Percentiles rank a stretch among this genome's conserved stretches.
Evolutionary conservation across 371 early-diverging fungal genomes (phyloP).

Genomic region (Apophysomyces sp.): DNA sequence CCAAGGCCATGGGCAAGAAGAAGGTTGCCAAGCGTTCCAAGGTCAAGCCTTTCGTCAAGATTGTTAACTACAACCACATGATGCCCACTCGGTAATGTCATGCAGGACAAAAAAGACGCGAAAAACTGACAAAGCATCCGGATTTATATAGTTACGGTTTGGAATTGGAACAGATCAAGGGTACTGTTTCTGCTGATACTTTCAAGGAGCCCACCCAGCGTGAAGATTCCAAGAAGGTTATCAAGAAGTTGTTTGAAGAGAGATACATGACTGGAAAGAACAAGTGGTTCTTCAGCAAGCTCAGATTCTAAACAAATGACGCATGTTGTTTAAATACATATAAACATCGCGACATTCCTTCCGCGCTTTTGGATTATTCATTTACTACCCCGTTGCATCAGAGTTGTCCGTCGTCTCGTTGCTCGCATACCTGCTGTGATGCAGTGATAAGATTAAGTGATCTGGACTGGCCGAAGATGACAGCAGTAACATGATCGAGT

Average conservation of each 20-base stretch:
- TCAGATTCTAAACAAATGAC: constrained; percentile 79
- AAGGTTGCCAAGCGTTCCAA: constrained; percentile 90
- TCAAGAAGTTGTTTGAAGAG: constrained; percentile 94
- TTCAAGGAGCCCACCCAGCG: constrained; percentile 95
- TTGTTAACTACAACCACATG: constrained; percentile 96
- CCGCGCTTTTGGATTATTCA: neutral
- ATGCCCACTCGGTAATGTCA: constrained; percentile 91
- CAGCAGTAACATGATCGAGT: neutral
- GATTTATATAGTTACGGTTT: constrained; percentile 61
- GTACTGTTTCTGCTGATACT: constrained; percentile 79
- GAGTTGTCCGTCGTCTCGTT: too few relatives aligned
- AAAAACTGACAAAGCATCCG: neutral
- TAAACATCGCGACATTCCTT: neutral
- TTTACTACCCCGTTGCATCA: too few relatives aligned
- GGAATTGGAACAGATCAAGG: constrained; percentile 87
- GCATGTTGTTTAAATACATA: neutral
- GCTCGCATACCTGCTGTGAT: too few relatives aligned
- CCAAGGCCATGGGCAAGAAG: constrained; percentile 90
- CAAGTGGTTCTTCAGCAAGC: constrained; percentile 99
- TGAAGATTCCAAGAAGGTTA: constrained; percentile 82
- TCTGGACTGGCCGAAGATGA: neutral
- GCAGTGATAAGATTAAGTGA: neutral
- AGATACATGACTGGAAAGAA: constrained; percentile 95
- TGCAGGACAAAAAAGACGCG: neutral
- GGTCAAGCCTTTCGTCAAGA: constrained; percentile 98